phyloP scores from a whole-genome alignment of 305 asterid genomes.

The Fraxinus sp. region DNA sequence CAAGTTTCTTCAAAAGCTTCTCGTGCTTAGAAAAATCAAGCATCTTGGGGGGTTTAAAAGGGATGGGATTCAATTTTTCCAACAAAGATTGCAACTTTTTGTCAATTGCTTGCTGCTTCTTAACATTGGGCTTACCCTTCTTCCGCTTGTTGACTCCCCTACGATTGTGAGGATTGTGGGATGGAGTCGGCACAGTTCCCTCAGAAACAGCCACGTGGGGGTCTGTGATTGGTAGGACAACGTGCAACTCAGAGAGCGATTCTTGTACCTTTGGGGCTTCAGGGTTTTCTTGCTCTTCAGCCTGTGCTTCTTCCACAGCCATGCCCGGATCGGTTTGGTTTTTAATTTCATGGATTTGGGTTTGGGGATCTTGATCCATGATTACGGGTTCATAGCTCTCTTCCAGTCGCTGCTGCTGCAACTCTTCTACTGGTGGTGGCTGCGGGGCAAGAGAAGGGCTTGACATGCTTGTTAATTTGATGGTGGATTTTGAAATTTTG shows the following conservation, averaged over 20 bases:
- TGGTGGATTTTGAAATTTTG: neutral
- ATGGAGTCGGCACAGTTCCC: constrained; percentile 32
- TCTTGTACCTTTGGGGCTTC: neutral
- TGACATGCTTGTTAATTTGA: constrained; percentile 25
- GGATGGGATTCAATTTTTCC: constrained; percentile 47
- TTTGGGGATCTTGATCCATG: constrained; percentile 16
- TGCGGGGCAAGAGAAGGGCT: constrained; percentile 18
- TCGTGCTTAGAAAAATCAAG: constrained; percentile 48
- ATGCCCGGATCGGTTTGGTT: constrained; percentile 16
- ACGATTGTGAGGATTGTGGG: constrained; percentile 25
- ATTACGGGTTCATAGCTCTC: constrained; percentile 26
- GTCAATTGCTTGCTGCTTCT: constrained; percentile 40
- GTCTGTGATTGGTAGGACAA: constrained; percentile 31
- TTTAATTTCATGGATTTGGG: constrained; percentile 30
- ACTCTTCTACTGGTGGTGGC: neutral
- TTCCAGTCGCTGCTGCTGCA: neutral
- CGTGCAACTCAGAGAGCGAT: neutral
- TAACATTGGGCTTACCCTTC: constrained; percentile 34
- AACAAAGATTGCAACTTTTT: constrained; percentile 37
- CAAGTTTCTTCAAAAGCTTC: constrained; percentile 47
- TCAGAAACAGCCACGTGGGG: constrained; percentile 23
- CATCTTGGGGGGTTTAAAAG: constrained; percentile 43
- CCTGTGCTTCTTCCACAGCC: constrained; percentile 11
- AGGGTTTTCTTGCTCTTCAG: neutral
- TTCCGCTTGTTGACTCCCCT: constrained; percentile 40